Evolutionary conservation across 306 rosid species (phyloP).

Genomic region (Fragaria iinumae): DNA sequence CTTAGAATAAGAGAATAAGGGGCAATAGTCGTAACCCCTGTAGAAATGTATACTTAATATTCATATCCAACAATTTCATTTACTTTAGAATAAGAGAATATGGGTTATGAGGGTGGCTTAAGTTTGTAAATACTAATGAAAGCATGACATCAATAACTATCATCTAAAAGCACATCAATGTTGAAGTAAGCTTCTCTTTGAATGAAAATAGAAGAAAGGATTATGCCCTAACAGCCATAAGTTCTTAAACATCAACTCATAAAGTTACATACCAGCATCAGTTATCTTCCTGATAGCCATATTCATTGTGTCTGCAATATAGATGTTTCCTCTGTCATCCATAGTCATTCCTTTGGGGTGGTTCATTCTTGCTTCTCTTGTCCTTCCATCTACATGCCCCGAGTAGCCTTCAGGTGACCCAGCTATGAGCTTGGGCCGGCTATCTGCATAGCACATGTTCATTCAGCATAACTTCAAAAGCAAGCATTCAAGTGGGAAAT

Average conservation of each 20-base stretch:
- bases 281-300: slow-evolving; percentile 95
- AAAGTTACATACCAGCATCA: slow-evolving; percentile 55
- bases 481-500: slow-evolving; percentile 16
- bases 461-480: slow-evolving; percentile 18
- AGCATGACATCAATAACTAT: slow-evolving; percentile 5
- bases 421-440: slow-evolving; percentile 83
- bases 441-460: slow-evolving; percentile 54
- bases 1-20: not conserved
- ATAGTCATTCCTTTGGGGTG: slow-evolving; percentile 85
- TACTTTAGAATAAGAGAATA: not conserved
- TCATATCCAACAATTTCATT: slow-evolving; percentile 2
- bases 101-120: not conserved
- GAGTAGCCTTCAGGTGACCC: slow-evolving; percentile 89
- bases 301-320: slow-evolving; percentile 92
- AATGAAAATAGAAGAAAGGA: not conserved
- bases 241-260: slow-evolving; percentile 6
- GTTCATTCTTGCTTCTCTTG: slow-evolving; percentile 89
- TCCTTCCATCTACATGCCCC: slow-evolving; percentile 91
- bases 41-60: slow-evolving; percentile 11
- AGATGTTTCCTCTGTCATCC: slow-evolving; percentile 84
- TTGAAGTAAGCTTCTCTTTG: not conserved
- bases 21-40: slow-evolving; percentile 96
- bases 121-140: not conserved
- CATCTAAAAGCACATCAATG: slow-evolving; percentile 6
- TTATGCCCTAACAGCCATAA: slow-evolving; percentile 10